These are phyloP conservation scores for Sistotremastrum niveocremeum DNA, from an alignment of 768 basidiomycete genomes.

Conservation along the genomic window DNA sequence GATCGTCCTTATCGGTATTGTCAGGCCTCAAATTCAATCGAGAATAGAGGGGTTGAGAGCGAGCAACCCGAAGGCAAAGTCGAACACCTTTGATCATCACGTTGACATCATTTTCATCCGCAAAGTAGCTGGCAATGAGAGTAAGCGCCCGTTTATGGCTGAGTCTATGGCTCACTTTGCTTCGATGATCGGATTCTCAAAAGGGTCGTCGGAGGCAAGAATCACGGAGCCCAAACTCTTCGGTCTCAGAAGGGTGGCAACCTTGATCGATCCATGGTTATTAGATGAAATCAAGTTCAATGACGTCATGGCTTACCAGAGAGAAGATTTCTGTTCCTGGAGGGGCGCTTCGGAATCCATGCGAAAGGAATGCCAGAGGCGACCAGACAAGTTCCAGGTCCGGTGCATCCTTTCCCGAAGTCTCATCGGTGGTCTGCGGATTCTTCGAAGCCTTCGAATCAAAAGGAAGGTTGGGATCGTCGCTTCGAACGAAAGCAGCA, in stretches of 20 bases:
- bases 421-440: constrained; percentile 13
- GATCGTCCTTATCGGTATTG: constrained; percentile 1
- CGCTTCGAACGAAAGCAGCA: constrained; percentile 39
- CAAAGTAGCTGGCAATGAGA: constrained; percentile 4
- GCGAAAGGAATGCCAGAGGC: constrained; percentile 13
- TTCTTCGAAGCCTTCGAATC: not conserved
- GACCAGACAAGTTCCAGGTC: constrained; percentile 21
- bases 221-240: constrained; percentile 12
- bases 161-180: no score
- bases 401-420: constrained; percentile 20
- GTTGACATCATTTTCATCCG: constrained; percentile 6
- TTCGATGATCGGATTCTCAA: constrained; percentile 15
- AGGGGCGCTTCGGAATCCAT: constrained; percentile 6
- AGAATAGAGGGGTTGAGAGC: constrained; percentile 4
- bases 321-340: constrained; percentile 10
- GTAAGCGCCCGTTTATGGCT: not conserved
- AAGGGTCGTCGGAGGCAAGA: constrained; percentile 12
- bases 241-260: constrained; percentile 11
- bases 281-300: not conserved
- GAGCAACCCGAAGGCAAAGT: constrained; percentile 3
- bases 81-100: constrained; percentile 7
- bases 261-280: no score
- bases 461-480: constrained; percentile 31
- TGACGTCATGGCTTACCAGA: constrained; percentile 3
- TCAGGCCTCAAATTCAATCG: constrained; percentile 4